Evolutionary conservation across 371 early-diverging fungal genomes (phyloP), one percentile per base, ranked within the genome.

Genomic region (Fennellomyces sp.): DNA sequence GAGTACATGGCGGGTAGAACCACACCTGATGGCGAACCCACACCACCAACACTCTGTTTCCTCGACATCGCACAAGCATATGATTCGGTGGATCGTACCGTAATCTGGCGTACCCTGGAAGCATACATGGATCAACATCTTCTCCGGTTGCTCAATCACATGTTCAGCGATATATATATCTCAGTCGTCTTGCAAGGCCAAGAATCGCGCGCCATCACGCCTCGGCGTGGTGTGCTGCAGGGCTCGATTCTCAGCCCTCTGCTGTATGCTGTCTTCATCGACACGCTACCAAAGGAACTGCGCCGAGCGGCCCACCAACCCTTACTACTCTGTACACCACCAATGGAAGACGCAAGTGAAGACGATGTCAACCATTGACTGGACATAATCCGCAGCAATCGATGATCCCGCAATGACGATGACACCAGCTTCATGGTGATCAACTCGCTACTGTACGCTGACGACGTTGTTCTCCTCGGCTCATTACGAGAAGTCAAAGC

Each of bases 381-480:
- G n/a, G n/a, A n/a, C n/a, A n/a, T n/a, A n/a, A n/a, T n/a, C n/a
- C n/a, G n/a, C n/a, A n/a, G n/a, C n/a, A n/a, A n/a, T n/a, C n/a
- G 25, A 13, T 31, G 1, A 15, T 13, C 35, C 35, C 48, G 28
- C 26, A 26, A 26, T 25, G 12, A 10, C 6, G 26, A 45, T 6
- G 35, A 33, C 13, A 33, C 35, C 35, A 13, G 13, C 7, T 5
- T 36, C 2, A 29, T 60, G 17, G 49, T 58, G 12, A 25, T 64
- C 25, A 70, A 70, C 25, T 60, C 45, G 17, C 39, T 65, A 2
- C 53, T 65, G 6, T 69, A 58, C 52, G 69, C 69, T 10, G 73
- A 72, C 45, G 73, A 68, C 58, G 68, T 73, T 7, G 70, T 61
- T 26, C 31, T 70, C 13, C 45, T 74, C 31, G 70, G 62, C 52